Conservation (phyloP, 306 rosid species). For the Cucumis sativus region Cucumber_9930_V3 NC_026656.2:4692001-4692500, state of each 20-base stretch:
- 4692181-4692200: conserved; percentile 81
- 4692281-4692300: conserved; percentile 45
- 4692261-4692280: conserved; percentile 88
- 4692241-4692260: conserved; percentile 47
- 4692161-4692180: conserved; percentile 90
- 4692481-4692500: background rate
- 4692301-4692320: background rate
- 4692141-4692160: conserved; percentile 17
- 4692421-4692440: conserved; percentile 58
- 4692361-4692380: conserved; percentile 80
- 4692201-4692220: conserved; percentile 96
- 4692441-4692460: conserved; percentile 51
- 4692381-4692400: conserved; percentile 82
- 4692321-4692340: background rate
- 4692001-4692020: conserved; percentile 92
- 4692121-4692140: background rate
- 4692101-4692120: background rate
- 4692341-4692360: background rate
- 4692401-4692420: conserved; percentile 75
- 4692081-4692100: background rate
- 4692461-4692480: background rate
- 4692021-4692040: conserved; percentile 75
- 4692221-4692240: conserved; percentile 76
- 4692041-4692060: conserved; percentile 92
- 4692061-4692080: background rate